phyloP scores from a whole-genome alignment of 2,329 filamentous ascomycete genomes.

The Monilinia aucupariae region DNA sequence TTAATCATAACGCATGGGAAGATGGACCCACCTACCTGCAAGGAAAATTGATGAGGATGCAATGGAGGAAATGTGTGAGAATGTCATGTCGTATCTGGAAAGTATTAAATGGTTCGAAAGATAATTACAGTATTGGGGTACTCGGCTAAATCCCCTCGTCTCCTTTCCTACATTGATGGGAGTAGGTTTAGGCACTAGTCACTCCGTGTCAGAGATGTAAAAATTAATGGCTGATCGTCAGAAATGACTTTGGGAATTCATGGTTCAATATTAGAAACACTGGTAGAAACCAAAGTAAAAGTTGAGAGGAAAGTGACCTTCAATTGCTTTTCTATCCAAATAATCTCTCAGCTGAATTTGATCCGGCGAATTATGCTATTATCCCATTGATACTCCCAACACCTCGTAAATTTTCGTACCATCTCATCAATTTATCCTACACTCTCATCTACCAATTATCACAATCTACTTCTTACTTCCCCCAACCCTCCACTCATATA shows the following conservation, averaged over 20 bases:
- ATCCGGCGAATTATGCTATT: neutral
- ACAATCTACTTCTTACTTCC: conserved; percentile 27
- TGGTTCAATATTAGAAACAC: too few relatives aligned
- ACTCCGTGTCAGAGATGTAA: too few relatives aligned
- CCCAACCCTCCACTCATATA: conserved; percentile 34
- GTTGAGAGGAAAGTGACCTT: neutral
- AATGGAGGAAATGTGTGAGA: too few relatives aligned
- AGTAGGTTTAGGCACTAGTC: neutral
- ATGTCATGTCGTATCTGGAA: neutral
- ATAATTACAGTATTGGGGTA: neutral
- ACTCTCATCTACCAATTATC: conserved; percentile 11
- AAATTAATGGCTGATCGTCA: neutral
- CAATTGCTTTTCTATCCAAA: neutral
- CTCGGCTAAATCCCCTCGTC: neutral
- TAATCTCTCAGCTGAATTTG: neutral
- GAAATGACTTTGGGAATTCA: neutral
- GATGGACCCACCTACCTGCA: too few relatives aligned
- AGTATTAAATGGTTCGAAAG: neutral
- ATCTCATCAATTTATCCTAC: neutral
- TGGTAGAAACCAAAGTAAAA: neutral
- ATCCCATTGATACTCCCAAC: neutral
- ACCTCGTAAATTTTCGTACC: neutral
- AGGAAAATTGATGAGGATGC: too few relatives aligned
- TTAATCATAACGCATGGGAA: neutral
- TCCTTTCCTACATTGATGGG: neutral